Evolutionary conservation across 768 basidiomycete genomes (phyloP).

Genomic region (Collybiopsis confluens): DNA sequence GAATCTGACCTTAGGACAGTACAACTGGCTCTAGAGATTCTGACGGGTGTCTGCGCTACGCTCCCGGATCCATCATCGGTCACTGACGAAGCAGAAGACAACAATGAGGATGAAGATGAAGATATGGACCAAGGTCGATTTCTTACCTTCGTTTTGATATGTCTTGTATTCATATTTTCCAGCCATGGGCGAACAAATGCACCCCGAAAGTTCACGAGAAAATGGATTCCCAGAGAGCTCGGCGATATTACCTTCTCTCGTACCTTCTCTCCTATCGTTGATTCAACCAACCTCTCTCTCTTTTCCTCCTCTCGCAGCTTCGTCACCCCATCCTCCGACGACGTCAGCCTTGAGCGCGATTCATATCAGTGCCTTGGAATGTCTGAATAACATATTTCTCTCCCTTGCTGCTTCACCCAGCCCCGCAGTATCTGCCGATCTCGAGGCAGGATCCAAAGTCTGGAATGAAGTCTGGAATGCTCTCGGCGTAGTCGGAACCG

Average conservation of each 20-base stretch:
- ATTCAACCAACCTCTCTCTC: conserved; percentile 76
- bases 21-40: conserved; percentile 80
- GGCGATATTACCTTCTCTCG: conserved; percentile 56
- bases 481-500: conserved; percentile 54
- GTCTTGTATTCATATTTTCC: neutral
- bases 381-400: conserved; percentile 85
- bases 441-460: conserved; percentile 44
- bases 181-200: conserved; percentile 21
- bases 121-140: conserved; percentile 28
- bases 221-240: conserved; percentile 17
- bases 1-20: conserved; percentile 71
- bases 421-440: conserved; percentile 37
- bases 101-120: conserved; percentile 34
- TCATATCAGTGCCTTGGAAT: conserved; percentile 83
- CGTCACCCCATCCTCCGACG: conserved; percentile 81
- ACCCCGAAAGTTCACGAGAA: conserved; percentile 35
- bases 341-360: conserved; percentile 82
- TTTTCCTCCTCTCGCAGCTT: conserved; percentile 66
- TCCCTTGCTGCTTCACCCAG: conserved; percentile 54
- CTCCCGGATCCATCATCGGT: conserved; percentile 69
- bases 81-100: conserved; percentile 24
- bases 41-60: conserved; percentile 85
- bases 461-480: conserved; percentile 69
- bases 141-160: neutral
- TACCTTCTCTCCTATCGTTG: conserved; percentile 63